Evolutionary conservation across 1,284 basidiomycete species (phyloP).

Genomic region (Entoloma clypeatum): DNA sequence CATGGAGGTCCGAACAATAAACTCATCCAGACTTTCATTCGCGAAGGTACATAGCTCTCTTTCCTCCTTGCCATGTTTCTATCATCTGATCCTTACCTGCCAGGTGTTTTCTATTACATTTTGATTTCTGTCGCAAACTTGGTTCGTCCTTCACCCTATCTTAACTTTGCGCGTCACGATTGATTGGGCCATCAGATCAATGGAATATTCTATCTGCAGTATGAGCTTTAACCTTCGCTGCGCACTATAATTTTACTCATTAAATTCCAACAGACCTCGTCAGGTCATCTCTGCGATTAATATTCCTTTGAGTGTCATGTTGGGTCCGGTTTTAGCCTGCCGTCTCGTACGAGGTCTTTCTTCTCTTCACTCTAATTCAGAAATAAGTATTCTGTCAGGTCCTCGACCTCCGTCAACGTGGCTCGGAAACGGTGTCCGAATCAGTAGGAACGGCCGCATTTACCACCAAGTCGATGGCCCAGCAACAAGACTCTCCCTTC

Average conservation of each 20-base stretch:
- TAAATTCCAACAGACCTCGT: conserved; percentile 50
- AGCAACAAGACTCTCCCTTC: conserved; percentile 47
- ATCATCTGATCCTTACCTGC: conserved; percentile 4
- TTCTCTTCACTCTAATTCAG: conserved; percentile 1
- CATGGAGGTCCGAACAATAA: conserved; percentile 73
- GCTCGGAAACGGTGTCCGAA: conserved; percentile 67
- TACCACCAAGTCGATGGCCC: conserved; percentile 53
- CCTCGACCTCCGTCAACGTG: conserved; percentile 71
- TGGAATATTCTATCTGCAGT: conserved; percentile 81
- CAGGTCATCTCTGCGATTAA: conserved; percentile 80
- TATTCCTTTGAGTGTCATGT: conserved; percentile 82
- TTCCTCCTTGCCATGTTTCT: conserved; percentile 6
- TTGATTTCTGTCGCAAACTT: conserved; percentile 78
- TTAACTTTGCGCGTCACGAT: conserved; percentile 1
- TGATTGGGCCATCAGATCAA: conserved; percentile 45
- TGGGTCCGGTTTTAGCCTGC: conserved; percentile 74
- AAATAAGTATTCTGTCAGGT: conserved; percentile 40
- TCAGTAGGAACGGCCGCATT: conserved; percentile 62
- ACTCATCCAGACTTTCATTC: conserved; percentile 76
- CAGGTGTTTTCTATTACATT: conserved; percentile 78
- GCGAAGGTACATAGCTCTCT: conserved; percentile 54
- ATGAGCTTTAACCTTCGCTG: conserved; percentile 21
- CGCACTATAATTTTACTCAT: conserved; percentile 8
- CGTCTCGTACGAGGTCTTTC: conserved; percentile 49
- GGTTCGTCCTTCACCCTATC: conserved; percentile 29